A percentile compares a stretch with the other conserved stretches of the same genome.
Evolutionary conservation across 2,329 filamentous ascomycete species (phyloP).

Genomic region (Aspergillus pseudoterreus): DNA sequence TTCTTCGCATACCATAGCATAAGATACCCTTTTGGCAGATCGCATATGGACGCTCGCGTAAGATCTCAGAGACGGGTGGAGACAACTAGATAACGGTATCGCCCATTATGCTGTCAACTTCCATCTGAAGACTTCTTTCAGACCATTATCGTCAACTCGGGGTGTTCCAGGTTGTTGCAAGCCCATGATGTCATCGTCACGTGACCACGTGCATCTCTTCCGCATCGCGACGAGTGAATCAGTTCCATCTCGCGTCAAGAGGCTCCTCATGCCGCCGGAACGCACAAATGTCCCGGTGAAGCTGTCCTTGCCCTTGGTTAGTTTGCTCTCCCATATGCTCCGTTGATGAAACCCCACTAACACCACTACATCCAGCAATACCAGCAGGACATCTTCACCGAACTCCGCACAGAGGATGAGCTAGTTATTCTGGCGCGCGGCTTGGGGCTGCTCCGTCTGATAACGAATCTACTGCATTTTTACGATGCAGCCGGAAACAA

Average conservation of each 20-base stretch:
- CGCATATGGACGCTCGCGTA: no score
- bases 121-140: no score
- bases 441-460: conserved; percentile 82
- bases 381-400: conserved; percentile 91
- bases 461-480: conserved; percentile 94
- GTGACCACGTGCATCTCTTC: conserved; percentile 16
- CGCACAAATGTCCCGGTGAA: conserved; percentile 52
- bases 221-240: conserved; percentile 10
- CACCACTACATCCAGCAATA: conserved; percentile 57
- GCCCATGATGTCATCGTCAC: conserved; percentile 16
- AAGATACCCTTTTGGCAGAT: neutral
- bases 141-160: no score
- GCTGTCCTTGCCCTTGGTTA: conserved; percentile 59
- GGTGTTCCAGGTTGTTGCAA: no score
- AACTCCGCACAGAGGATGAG: conserved; percentile 86
- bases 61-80: no score
- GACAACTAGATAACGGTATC: no score
- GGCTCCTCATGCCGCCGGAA: conserved; percentile 41
- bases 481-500: conserved; percentile 97
- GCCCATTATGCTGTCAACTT: no score
- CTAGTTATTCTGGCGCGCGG: conserved; percentile 88
- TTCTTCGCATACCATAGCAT: neutral
- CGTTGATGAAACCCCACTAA: conserved; percentile 7
- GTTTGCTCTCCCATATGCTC: conserved; percentile 3
- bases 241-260: conserved; percentile 19